Evolutionary conservation across 805 yeast genomes (phyloP), one percentile per base, ranked within the genome.

Genomic region (Cyberlindnera mycetangii): DNA sequence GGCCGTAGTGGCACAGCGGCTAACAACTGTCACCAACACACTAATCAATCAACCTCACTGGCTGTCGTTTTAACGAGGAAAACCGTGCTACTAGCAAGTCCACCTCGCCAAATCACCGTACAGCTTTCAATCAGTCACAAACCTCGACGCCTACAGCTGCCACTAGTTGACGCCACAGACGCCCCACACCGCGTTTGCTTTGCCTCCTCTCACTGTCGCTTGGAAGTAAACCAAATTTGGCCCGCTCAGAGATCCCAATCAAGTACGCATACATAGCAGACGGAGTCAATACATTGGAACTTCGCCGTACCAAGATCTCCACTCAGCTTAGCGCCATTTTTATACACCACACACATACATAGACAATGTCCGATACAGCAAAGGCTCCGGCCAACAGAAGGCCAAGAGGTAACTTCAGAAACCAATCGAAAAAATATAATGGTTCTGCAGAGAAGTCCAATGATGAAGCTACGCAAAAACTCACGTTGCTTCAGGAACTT

Each of bases 401-500:
- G 54, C 54, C 60, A 45, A 59, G 58, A 51, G 62, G 63, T 30
- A 56, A 55, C 24, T 68, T 66, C 60, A 76, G 72, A 67, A 74
- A 67, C 55, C 71, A 71, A 51, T 70, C 71, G 52, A 75, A 71
- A 62, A 70, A 69, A 64, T 60, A 50, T 47, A 39, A 39, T 30
- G 46, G 47, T 14, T 41, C 47, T 7, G 24, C 50, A 25, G 44
- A 32, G 11, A 65, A 62, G 49, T 45, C 59, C 39, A 60, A 54
- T 43, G 59, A 66, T 33, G 70, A 64, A 39, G 48, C 59, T 37
- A 63, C 63, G 47, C 56, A 56, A 43, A 70, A 76, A 62, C 70
- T 78, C 47, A 67, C 67, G 42, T 78, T 85, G 30, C 76, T 92
- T 55, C 66, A 74, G 40, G 98, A 92, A 67, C 74, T 93, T 72